Evolutionary conservation across 2,329 filamentous ascomycete species (phyloP), one percentile per base, ranked within the genome.

Genomic region (Fusarium sp.): DNA sequence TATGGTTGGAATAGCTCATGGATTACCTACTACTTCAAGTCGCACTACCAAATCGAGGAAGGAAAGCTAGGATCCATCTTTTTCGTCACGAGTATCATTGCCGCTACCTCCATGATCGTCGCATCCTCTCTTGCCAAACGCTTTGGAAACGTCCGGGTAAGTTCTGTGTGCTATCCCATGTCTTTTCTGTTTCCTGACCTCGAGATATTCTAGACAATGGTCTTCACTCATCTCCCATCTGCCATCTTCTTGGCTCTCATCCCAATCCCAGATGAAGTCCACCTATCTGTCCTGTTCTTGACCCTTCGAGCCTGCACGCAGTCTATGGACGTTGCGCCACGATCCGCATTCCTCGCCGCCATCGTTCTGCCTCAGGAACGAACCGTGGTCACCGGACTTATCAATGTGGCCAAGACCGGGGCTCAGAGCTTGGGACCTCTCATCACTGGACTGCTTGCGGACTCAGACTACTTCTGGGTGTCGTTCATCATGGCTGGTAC

Each of bases 221-320:
- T 93, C 10, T 93, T 93, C 77, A 94, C 92, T 0, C 92, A 94
- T 75, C 84, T 94, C 0, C 93, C 93, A 0, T 93, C 91, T 0
- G 86, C 92, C 9, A 81, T 94, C 30, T 91, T 91, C 73, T 86
- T 94, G 2, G 84, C 89, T 15, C 81, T 94, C 22, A 89, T 94
- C 25, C 89, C 90, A 0, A 76, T 91, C 1, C 90, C 91, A 0
- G 80, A 84, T 22, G 84, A 85, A 4, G 82, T 90, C 0, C 84
- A 84, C 12, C 70, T 91, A 6, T 87, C 92, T 0, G 85, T 93
- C 54, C 80, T 86, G 0, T 89, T 94, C 65, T 84, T 94, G 12
- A 80, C 92, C 17, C 84, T 92, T 12, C 88, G 93, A 9, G 86
- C 91, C 0, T 90, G 88, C 69, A 88, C 89, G 0, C 87, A 90